These are phyloP conservation scores for Zhuliangozyma blackwelliae DNA, from an alignment of 1,139 yeast genomes.

Conservation along the genomic window DNA sequence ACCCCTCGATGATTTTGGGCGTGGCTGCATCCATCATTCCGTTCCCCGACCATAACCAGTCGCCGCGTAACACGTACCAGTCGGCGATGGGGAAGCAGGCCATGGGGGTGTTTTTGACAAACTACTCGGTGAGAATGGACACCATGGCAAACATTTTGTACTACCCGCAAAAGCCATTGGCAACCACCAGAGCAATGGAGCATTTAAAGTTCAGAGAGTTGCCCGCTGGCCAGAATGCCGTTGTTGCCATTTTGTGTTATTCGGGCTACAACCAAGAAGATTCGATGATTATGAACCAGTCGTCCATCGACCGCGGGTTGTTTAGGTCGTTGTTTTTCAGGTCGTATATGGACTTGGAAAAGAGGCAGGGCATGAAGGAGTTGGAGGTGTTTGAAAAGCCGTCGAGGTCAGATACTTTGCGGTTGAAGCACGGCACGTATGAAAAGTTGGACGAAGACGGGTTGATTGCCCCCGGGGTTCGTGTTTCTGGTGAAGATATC, in stretches of 20 bases:
- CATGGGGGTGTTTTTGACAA: conserved; percentile 98
- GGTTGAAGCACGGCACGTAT: conserved; percentile 96
- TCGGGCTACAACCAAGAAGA: conserved; percentile 99
- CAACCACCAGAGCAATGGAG: conserved; percentile 99
- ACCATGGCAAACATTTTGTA: conserved; percentile 97
- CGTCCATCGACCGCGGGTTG: conserved; percentile 93
- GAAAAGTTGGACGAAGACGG: conserved; percentile 99
- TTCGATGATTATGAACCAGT: conserved; percentile 99
- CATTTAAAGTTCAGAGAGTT: conserved; percentile 93
- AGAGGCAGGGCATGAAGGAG: conserved; percentile 97
- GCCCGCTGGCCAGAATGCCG: conserved; percentile 99
- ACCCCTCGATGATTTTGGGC: conserved; percentile 98
- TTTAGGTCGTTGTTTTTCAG: conserved; percentile 94
- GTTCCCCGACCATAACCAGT: conserved; percentile 98
- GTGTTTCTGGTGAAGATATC: conserved; percentile 98
- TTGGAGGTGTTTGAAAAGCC: conserved; percentile 97
- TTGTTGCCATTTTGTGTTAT: conserved; percentile 96
- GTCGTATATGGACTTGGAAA: conserved; percentile 97
- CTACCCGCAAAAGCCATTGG: conserved; percentile 98
- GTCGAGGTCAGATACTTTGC: conserved; percentile 85
- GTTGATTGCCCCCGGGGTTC: conserved; percentile 93
- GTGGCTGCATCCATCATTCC: conserved; percentile 99
- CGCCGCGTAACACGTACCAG: conserved; percentile 98
- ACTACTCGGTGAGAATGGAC: conserved; percentile 96
- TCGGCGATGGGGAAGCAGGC: conserved; percentile 99